Conservation (phyloP, 2,329 filamentous ascomycete species). For the Xylariaceae sp. region DNA sequence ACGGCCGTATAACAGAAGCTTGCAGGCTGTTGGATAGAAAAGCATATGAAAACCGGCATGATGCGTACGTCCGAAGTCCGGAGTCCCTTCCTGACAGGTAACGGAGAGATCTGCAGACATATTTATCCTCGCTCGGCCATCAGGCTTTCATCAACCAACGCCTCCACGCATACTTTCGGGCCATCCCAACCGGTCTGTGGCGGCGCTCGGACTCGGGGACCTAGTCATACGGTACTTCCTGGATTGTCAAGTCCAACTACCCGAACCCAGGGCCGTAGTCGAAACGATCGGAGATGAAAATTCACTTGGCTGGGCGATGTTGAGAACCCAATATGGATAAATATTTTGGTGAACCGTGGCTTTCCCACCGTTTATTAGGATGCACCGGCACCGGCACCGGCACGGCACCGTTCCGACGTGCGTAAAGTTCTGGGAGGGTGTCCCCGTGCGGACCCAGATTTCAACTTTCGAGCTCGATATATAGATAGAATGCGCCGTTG, state of each 20-base stretch:
- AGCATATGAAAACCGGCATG: not conserved
- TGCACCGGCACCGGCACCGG: constrained; percentile 31
- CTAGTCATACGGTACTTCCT: not conserved
- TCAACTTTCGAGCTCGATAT: too few relatives aligned
- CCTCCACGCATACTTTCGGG: not conserved
- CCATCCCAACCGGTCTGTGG: not conserved
- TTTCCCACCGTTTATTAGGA: constrained; percentile 33
- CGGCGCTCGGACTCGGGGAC: not conserved
- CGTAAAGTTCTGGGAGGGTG: too few relatives aligned
- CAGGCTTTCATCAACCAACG: not conserved
- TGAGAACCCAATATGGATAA: constrained; percentile 30
- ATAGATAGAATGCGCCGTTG: too few relatives aligned
- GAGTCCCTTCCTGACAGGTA: not conserved
- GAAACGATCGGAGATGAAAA: not conserved
- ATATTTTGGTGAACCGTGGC: constrained; percentile 29
- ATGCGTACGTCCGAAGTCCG: not conserved
- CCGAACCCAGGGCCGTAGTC: not conserved
- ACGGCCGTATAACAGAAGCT: not conserved
- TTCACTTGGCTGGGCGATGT: constrained; percentile 33
- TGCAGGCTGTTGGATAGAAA: not conserved
- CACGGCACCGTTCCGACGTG: too few relatives aligned
- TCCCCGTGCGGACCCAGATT: too few relatives aligned
- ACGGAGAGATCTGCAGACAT: not conserved
- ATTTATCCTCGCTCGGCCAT: not conserved
- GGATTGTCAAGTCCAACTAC: not conserved